Conservation (phyloP, 192 early-diverging fungal genomes). For the Allomyces macrogynus region DNA sequence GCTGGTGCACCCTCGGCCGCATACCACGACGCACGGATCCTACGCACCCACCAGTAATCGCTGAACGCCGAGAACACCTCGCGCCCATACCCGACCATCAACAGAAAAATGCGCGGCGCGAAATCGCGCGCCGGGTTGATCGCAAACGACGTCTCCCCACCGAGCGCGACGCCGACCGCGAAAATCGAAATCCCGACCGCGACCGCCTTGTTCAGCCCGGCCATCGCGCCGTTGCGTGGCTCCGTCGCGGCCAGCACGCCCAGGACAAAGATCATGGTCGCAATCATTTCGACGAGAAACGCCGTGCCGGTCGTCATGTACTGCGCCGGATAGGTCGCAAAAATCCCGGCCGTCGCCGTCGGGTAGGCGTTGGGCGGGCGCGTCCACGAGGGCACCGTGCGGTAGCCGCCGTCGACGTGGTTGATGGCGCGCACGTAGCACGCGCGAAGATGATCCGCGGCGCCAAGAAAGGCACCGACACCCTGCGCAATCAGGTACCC, state of each 20-base stretch:
- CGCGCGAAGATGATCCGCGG: constrained; percentile 43
- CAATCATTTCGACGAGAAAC: constrained; percentile 40
- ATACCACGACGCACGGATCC: too few relatives aligned
- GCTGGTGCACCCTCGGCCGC: too few relatives aligned
- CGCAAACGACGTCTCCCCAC: constrained; percentile 25
- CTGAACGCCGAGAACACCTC: constrained; percentile 40
- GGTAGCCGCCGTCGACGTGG: constrained; percentile 25
- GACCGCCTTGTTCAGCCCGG: constrained; percentile 4
- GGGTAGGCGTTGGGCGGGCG: constrained; percentile 15
- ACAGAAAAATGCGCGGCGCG: constrained; percentile 50
- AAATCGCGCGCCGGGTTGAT: constrained; percentile 63
- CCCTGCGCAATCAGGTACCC: constrained; percentile 42
- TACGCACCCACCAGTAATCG: constrained; percentile 20
- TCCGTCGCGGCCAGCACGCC: constrained; percentile 35
- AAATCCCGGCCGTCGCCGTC: constrained; percentile 35
- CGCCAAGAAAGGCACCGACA: constrained; percentile 48
- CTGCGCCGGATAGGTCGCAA: constrained; percentile 36
- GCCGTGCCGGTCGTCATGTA: constrained; percentile 31
- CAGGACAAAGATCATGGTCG: constrained; percentile 42
- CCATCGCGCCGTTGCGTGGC: constrained; percentile 1
- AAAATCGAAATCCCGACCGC: constrained; percentile 5
- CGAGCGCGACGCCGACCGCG: constrained; percentile 36
- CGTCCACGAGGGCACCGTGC: constrained; percentile 10
- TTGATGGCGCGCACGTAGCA: constrained; percentile 38
- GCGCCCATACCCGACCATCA: constrained; percentile 39